phyloP scores from a whole-genome alignment of 2,329 filamentous ascomycete genomes.

The Helotiales sp. region DNA sequence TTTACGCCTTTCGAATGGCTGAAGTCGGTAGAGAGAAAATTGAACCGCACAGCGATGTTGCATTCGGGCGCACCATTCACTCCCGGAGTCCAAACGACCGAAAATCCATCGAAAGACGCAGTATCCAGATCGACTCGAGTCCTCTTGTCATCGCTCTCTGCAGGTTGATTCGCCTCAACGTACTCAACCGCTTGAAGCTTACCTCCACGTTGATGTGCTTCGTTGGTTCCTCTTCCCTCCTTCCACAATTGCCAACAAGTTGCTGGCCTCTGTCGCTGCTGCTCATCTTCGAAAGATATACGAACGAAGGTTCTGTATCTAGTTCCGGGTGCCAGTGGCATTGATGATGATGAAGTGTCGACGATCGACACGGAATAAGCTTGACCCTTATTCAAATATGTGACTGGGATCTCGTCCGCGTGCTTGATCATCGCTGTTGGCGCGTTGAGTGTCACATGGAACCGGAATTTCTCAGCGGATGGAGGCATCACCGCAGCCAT shows the following conservation, averaged over 20 bases:
- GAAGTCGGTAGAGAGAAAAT: conserved; percentile 97
- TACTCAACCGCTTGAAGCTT: conserved; percentile 95
- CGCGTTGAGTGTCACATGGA: conserved; percentile 85
- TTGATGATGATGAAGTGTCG: conserved; percentile 65
- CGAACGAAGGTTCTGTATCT: conserved; percentile 89
- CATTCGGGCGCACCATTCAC: conserved; percentile 71
- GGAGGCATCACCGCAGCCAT: conserved; percentile 50
- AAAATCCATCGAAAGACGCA: conserved; percentile 91
- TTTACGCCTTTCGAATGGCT: conserved; percentile 99
- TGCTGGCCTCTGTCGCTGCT: conserved; percentile 80
- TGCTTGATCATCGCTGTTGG: conserved; percentile 96
- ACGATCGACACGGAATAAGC: conserved; percentile 84
- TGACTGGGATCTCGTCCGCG: conserved; percentile 89
- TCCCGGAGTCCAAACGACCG: conserved; percentile 81
- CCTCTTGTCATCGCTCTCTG: conserved; percentile 63
- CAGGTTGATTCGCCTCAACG: conserved; percentile 65
- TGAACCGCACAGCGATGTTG: conserved; percentile 89
- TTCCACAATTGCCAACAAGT: conserved; percentile 94
- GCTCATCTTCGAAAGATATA: conserved; percentile 96
- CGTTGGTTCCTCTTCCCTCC: conserved; percentile 91
- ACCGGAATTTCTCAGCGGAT: conserved; percentile 76
- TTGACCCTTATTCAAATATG: conserved; percentile 96
- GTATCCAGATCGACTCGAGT: conserved; percentile 70
- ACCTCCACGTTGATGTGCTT: conserved; percentile 90
- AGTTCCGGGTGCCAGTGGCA: conserved; percentile 58